phyloP scores from a whole-genome alignment of 2,329 filamentous ascomycete species.

The Scytalidium lignicola region DNA sequence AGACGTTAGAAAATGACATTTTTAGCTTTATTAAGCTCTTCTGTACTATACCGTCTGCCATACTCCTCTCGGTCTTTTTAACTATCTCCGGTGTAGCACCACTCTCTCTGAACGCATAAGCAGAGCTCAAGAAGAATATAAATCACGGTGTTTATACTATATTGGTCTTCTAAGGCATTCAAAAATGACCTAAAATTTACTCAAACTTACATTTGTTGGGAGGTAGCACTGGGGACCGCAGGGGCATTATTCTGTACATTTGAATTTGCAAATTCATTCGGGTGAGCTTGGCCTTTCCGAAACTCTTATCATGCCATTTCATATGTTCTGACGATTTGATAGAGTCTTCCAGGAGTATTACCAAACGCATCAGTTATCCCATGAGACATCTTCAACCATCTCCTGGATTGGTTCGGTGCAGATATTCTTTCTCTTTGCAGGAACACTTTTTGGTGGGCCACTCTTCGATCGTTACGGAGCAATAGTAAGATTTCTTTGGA shows the following conservation, averaged over 20 bases:
- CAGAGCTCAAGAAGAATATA: too few relatives aligned
- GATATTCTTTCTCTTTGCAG: constrained; percentile 42
- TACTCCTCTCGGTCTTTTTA: background rate
- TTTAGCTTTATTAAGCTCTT: too few relatives aligned
- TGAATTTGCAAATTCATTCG: constrained; percentile 44
- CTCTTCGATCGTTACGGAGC: constrained; percentile 60
- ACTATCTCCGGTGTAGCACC: background rate
- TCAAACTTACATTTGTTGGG: too few relatives aligned
- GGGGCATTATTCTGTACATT: constrained; percentile 41
- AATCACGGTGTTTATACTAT: too few relatives aligned
- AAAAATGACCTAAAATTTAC: too few relatives aligned
- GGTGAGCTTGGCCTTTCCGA: constrained; percentile 20
- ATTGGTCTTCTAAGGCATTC: too few relatives aligned
- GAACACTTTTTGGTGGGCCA: constrained; percentile 52
- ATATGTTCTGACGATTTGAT: constrained; percentile 1
- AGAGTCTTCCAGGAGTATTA: constrained; percentile 56
- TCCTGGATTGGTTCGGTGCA: constrained; percentile 57
- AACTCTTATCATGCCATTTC: background rate
- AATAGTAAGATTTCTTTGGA: constrained; percentile 23
- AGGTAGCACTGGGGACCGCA: constrained; percentile 40
- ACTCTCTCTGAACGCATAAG: too few relatives aligned
- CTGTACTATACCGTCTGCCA: background rate
- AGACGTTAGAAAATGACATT: too few relatives aligned
- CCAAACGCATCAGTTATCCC: constrained; percentile 38
- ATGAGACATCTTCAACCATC: constrained; percentile 46